Base-by-base conservation (phyloP, 148 eudicot species). In the Agrostemma githago region DNA sequence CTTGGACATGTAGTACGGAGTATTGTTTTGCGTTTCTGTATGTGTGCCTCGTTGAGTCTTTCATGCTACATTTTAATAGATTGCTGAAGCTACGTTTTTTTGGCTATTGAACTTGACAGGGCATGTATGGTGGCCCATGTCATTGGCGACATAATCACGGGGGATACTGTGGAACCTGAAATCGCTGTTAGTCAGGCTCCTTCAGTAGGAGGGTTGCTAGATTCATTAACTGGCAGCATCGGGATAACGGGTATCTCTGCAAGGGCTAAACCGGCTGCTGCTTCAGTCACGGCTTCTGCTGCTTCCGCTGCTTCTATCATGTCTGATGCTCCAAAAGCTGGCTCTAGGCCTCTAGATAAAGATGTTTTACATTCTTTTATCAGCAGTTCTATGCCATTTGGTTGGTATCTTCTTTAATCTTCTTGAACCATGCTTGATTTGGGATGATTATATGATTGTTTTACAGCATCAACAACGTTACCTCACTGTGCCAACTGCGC, bases 381-480 rank as follows among this genome's bases (percentile, higher is more conserved):
- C 68, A 87, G 86, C 76, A 86, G 89, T 81, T 86, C 99, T 54
- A 96, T 96, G 97, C 99, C 97, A 73, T 96, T 96, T 83, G 97
- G 99, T 96, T 72, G 84, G 97, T 89, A 66, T 72, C 67, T 82
- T 61, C 83, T 85, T 68, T 64, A 78, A 78, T 72, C 73, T 78
- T 69, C 77, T 62, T 70, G 76, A 72, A 62, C 74, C 37, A 26
- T 14, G 17, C 19, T 70, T 72, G 8, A 38, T 60, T 34, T 44
- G 40, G 60, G 8, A 58, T 73, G 68, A 42, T 64, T 76, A 26
- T 26, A 42, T 58, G 69, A 65, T 62, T n/a, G 77, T 60, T 19
- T 8, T 51, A 51, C 56, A 51, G 14, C 4, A 51, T 10, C 56
- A 51, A 48, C 51, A 6, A 6, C 10, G 2, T 51, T 51, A 51